These are phyloP conservation scores for Tranzscheliella williamsii DNA, from an alignment of 1,284 basidiomycete species.

Conservation along the genomic window DNA sequence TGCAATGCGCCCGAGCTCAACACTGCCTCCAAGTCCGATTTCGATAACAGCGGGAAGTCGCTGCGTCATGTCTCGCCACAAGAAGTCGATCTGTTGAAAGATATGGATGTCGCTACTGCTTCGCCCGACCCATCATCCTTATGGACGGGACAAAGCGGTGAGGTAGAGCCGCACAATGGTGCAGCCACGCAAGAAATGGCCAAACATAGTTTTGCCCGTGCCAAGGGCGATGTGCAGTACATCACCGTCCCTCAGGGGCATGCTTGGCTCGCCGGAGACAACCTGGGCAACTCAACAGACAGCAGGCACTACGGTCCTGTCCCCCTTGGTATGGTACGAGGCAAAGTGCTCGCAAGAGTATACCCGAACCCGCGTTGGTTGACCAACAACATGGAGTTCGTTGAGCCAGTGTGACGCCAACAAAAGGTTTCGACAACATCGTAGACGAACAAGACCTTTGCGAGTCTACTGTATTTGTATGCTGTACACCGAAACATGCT, in stretches of 20 bases:
- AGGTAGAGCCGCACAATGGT: slow-evolving; percentile 5
- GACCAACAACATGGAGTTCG: not conserved
- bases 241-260: slow-evolving; percentile 42
- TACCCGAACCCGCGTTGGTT: slow-evolving; percentile 33
- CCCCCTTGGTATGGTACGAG: slow-evolving; percentile 77
- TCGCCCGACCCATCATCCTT: not conserved
- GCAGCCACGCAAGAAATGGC: slow-evolving; percentile 3
- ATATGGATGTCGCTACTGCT: slow-evolving; percentile 12
- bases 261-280: slow-evolving; percentile 92
- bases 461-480: too few relatives aligned
- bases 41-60: too few relatives aligned
- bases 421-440: too few relatives aligned
- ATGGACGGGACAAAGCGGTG: too few relatives aligned
- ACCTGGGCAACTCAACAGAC: slow-evolving; percentile 79
- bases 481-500: too few relatives aligned
- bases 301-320: slow-evolving; percentile 90
- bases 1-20: too few relatives aligned
- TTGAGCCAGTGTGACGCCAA: too few relatives aligned
- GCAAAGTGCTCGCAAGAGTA: slow-evolving; percentile 72
- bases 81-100: slow-evolving; percentile 17
- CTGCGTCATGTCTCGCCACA: too few relatives aligned
- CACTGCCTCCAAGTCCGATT: too few relatives aligned
- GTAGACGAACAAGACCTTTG: too few relatives aligned
- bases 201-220: slow-evolving; percentile 12
- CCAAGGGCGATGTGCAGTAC: slow-evolving; percentile 34